Conservation (phyloP, 768 basidiomycete genomes). For the Gymnopilus dilepis region DNA sequence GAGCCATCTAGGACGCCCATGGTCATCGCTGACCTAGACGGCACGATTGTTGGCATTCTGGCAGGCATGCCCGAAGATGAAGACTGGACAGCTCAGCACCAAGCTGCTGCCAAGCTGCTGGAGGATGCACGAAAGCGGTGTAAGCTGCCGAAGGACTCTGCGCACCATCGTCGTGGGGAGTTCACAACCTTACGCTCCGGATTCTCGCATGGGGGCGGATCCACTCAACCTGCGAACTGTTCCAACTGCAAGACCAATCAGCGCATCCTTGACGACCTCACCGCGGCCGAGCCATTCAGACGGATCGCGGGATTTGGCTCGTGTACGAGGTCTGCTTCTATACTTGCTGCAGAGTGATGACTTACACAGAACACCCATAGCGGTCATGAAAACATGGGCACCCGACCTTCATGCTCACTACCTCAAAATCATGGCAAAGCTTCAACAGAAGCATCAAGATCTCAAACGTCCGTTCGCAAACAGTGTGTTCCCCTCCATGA, state of each 20-base stretch:
- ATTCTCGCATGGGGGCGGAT: neutral
- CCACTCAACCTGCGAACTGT: neutral
- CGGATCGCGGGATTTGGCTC: neutral
- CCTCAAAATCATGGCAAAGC: neutral
- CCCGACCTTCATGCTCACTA: neutral
- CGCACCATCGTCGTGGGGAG: neutral
- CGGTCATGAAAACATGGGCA: neutral
- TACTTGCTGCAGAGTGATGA: neutral
- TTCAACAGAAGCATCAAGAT: neutral
- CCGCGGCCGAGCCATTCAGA: too few relatives aligned
- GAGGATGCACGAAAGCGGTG: neutral
- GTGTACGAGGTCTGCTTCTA: neutral
- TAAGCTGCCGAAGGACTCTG: neutral
- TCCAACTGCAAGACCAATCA: too few relatives aligned
- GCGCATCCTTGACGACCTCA: too few relatives aligned
- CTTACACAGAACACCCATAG: neutral
- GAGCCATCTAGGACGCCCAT: neutral
- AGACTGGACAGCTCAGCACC: neutral
- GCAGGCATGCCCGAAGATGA: neutral
- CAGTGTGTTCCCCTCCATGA: neutral
- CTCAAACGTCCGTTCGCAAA: neutral
- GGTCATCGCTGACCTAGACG: neutral
- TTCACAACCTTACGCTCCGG: neutral
- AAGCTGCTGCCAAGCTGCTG: neutral
- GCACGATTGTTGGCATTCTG: neutral